Base-by-base conservation (phyloP, 345 rosid species). In the Salix arbutifolia region DNA sequence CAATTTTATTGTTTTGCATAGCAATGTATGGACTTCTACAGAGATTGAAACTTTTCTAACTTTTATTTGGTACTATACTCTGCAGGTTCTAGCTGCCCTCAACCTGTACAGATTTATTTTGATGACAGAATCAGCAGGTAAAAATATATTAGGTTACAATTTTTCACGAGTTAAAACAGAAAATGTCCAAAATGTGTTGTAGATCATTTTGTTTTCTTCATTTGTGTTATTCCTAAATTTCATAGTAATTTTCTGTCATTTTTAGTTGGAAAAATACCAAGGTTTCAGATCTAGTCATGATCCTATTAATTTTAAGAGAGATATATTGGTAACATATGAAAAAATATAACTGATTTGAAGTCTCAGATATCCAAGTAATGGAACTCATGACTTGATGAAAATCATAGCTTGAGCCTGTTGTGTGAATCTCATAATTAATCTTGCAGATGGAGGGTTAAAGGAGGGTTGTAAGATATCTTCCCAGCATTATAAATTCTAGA, bases 71-170 rank as follows among this genome's bases (percentile, higher is more conserved):
- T 50, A 23, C 67, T 46, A 17, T 73, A 42, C 73, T 68, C 18
- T 65, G 42, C 91, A 91, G 98, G 94, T 96, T 84, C 85, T 90
- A 46, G 91, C 97, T 56, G 92, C 95, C 26, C 96, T 93, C 74
- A 96, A 96, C 78, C 86, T 93, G 40, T 92, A 93, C 87, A 89
- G 98, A 79, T 92, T 85, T 80, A 83, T 88, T 66, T 76, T 96
- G 70, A 71, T 96, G 69, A 82, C 80, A 66, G 89, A 87, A 73
- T 85, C 93, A 9, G 81, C 85, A 90, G 93, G 99, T 93, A 88
- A 79, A 50, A 23, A 65, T 30, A 52, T 61, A 18, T 46, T 16
- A 35, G 66, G 67, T 73, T 10, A 3, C 23, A 30, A n/a, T 75
- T 68, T 66, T 21, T 8, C 35, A 48, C 42, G 12, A 79, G 75